phyloP scores from a whole-genome alignment of 495 filamentous ascomycete genomes.

The Trichoderma orchidacearum region DNA sequence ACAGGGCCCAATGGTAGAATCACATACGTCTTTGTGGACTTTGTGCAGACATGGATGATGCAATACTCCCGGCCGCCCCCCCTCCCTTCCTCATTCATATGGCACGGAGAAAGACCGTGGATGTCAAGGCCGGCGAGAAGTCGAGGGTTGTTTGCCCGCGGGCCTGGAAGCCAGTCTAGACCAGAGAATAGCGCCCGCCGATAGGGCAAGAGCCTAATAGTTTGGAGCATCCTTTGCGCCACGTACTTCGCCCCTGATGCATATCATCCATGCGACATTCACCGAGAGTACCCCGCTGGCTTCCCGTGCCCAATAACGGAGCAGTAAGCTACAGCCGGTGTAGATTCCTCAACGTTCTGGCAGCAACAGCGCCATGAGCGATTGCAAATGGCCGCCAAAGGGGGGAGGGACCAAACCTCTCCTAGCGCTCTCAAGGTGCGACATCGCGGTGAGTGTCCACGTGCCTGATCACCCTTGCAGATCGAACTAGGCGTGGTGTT shows the following conservation, averaged over 20 bases:
- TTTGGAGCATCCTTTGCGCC: not conserved
- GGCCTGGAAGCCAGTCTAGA: conserved; percentile 1
- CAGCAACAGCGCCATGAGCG: not conserved
- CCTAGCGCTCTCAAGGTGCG: too few relatives aligned
- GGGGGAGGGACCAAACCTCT: too few relatives aligned
- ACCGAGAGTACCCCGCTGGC: not conserved
- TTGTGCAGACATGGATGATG: not conserved
- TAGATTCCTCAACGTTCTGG: not conserved
- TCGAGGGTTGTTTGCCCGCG: not conserved
- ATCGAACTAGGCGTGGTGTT: not conserved
- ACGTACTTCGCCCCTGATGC: not conserved
- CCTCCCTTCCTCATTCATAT: too few relatives aligned
- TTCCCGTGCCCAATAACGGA: not conserved
- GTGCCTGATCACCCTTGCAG: conserved; percentile 1
- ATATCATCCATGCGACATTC: not conserved
- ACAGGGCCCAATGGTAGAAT: too few relatives aligned
- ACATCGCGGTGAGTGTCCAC: not conserved
- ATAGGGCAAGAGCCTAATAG: not conserved
- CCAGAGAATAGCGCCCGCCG: not conserved
- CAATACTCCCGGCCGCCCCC: too few relatives aligned
- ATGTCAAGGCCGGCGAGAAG: not conserved
- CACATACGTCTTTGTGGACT: too few relatives aligned
- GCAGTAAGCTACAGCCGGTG: conserved; percentile 1
- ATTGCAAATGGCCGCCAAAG: not conserved
- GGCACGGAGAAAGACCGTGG: too few relatives aligned